A percentile compares a stretch with the other conserved stretches of the same genome.
These are phyloP conservation scores for Pseudozyma thailandica DNA, from an alignment of 1,284 basidiomycete genomes.

Conservation along the genomic window DNA sequence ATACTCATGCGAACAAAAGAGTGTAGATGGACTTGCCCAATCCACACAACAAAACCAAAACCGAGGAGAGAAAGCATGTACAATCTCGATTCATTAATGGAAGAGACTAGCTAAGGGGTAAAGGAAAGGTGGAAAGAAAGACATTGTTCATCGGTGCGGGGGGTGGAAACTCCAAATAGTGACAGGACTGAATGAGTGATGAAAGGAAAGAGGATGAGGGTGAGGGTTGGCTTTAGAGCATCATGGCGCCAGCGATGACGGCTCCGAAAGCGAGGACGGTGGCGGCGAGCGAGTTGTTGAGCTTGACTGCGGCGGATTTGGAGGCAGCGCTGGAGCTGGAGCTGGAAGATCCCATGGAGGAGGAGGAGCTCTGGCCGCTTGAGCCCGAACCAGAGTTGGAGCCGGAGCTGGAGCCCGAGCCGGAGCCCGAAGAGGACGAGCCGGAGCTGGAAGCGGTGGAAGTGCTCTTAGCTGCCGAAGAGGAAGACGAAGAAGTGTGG, in stretches of 20 bases:
- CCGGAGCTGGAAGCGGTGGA: constrained; percentile 3
- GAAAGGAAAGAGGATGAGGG: neutral
- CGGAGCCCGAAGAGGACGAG: constrained; percentile 4
- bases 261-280: constrained; percentile 25
- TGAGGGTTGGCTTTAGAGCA: constrained; percentile 34
- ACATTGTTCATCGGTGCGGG: constrained; percentile 15
- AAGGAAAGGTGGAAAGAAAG: neutral
- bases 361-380: no score
- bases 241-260: constrained; percentile 45
- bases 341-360: neutral
- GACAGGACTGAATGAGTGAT: no score
- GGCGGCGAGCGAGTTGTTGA: constrained; percentile 20
- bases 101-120: neutral
- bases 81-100: neutral
- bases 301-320: constrained; percentile 28
- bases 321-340: constrained; percentile 12
- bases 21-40: no score
- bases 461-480: constrained; percentile 17
- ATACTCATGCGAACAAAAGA: no score
- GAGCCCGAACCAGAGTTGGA: constrained; percentile 13
- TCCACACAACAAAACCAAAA: no score
- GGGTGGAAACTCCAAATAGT: neutral
- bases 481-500: constrained; percentile 12
- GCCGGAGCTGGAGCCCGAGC: constrained; percentile 10
- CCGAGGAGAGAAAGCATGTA: neutral